Conservation (phyloP, 768 basidiomycete species). For the Lanmaoa rubissima region DNA sequence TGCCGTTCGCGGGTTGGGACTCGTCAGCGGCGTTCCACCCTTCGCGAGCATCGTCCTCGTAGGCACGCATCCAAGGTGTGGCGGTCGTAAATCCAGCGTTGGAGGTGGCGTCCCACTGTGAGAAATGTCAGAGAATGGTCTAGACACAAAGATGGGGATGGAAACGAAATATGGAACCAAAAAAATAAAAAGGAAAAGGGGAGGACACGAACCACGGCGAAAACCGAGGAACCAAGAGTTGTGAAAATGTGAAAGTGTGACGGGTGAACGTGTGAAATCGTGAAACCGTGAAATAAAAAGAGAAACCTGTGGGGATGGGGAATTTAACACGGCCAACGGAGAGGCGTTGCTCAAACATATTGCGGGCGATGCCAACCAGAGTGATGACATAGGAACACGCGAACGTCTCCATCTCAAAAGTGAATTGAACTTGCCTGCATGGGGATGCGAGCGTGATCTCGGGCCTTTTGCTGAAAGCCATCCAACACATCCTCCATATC, state of each 20-base stretch:
- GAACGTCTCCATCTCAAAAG: neutral
- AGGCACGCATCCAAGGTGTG: slow-evolving; percentile 72
- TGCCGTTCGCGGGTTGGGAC: neutral
- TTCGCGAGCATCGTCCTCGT: slow-evolving; percentile 54
- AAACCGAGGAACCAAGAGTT: no score
- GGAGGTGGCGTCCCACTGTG: slow-evolving; percentile 52
- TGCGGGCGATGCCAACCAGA: no score
- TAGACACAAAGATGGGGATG: neutral
- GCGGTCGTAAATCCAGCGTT: slow-evolving; percentile 67
- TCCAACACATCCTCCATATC: slow-evolving; percentile 64
- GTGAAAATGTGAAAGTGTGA: neutral
- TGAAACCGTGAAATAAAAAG: neutral
- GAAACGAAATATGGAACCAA: neutral
- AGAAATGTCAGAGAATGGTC: neutral
- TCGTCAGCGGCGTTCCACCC: slow-evolving; percentile 48
- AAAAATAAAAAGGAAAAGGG: no score
- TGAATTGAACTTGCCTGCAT: slow-evolving; percentile 50
- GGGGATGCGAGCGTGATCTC: slow-evolving; percentile 70
- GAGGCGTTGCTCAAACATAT: neutral
- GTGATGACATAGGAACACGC: neutral
- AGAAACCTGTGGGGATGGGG: neutral
- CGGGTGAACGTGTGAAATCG: neutral
- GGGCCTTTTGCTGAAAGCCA: slow-evolving; percentile 56
- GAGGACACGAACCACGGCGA: neutral
- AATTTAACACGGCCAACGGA: neutral